Conservation (phyloP, 345 rosid species). For the rapeseed (Brassica napus) region Da-Ae NC_063442.1:41292001-41292500, state of each 20-base stretch:
- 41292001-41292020: too few species aligned
- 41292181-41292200: background rate
- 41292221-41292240: slow-evolving; percentile 20
- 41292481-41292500: slow-evolving; percentile 34
- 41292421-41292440: slow-evolving; percentile 29
- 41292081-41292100: too few species aligned
- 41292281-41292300: slow-evolving; percentile 26
- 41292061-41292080: background rate
- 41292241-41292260: slow-evolving; percentile 18
- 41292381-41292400: slow-evolving; percentile 11
- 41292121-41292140: background rate
- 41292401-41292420: slow-evolving; percentile 4
- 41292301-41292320: slow-evolving; percentile 5
- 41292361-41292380: slow-evolving; percentile 28
- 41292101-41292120: too few species aligned
- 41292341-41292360: slow-evolving; percentile 35
- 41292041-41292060: background rate
- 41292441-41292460: slow-evolving; percentile 14
- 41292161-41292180: background rate
- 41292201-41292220: background rate
- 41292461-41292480: slow-evolving; percentile 26
- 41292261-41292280: slow-evolving; percentile 24
- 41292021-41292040: background rate
- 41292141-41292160: background rate
- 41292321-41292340: slow-evolving; percentile 30